Conservation (phyloP, 305 asterid genomes). For the Rubia occidens region DNA sequence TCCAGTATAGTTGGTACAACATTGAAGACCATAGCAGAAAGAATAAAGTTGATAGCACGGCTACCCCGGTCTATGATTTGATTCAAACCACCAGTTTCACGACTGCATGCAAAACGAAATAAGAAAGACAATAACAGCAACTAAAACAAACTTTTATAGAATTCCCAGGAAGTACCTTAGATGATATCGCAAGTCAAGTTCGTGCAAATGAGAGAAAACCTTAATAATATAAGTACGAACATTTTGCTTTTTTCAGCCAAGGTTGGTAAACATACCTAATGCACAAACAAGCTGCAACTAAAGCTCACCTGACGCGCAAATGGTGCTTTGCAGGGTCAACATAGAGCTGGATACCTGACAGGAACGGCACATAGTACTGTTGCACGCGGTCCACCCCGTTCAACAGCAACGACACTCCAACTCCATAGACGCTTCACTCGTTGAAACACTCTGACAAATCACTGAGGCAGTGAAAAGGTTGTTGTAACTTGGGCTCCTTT, state of each 20-base stretch:
- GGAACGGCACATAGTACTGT: constrained; percentile 34
- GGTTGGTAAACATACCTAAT: too few species aligned
- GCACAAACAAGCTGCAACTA: constrained; percentile 15
- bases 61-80: constrained; percentile 97
- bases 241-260: too few species aligned
- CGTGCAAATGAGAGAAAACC: constrained; percentile 96
- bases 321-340: constrained; percentile 25
- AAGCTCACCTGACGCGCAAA: constrained; percentile 25
- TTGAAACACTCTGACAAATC: constrained; percentile 32
- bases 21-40: constrained; percentile 91
- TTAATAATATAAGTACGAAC: constrained; percentile 27
- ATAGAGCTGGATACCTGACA: constrained; percentile 40
- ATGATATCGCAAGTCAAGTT: constrained; percentile 86
- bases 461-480: constrained; percentile 24
- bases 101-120: constrained; percentile 42
- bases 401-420: constrained; percentile 33
- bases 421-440: constrained; percentile 36
- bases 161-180: constrained; percentile 57
- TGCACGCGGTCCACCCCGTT: constrained; percentile 23
- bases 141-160: neutral
- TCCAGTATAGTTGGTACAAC: constrained; percentile 88
- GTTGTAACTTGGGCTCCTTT: constrained; percentile 26
- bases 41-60: constrained; percentile 94
- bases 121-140: constrained; percentile 15
- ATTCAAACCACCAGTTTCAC: constrained; percentile 95